Base-by-base conservation (phyloP, 805 yeast genomes). In the Teunomyces lycoperdinae region DNA sequence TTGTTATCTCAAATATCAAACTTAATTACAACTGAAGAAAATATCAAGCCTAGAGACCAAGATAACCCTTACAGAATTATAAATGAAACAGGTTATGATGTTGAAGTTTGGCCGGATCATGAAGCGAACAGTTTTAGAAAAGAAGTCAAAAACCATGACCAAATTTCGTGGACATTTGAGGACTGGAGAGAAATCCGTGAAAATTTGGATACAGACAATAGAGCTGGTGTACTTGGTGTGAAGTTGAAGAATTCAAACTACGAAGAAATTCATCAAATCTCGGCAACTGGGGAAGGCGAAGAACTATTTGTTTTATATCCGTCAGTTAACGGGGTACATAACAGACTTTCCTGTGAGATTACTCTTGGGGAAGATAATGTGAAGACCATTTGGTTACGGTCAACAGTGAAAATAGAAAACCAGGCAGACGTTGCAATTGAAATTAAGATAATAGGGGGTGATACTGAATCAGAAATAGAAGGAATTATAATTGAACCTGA, bases 131-230 rank as follows among this genome's bases (percentile, higher is more conserved):
- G 60, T 24, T 49, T 58, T 29, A 54, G 64, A 47, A 71, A 76
- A 0, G 33, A 57, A 0, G 60, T 87, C 11, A 64, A 70, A 34
- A 73, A 81, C 44, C 78, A 79, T 1, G 80, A 78, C 4, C 64
- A 66, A 3, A 62, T 80, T 4, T 85, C 88, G 0, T 94, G 98
- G 97, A 83, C 90, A 35, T 95, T 95, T 70, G 96, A 91, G 58
- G 97, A 92, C 61, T 94, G 98, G 97, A 76, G 88, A 51, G 76
- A 77, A 28, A 79, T 90, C 20, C 83, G 99, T 64, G 96, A 92
- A 59, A 81, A 83, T 47, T 69, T 91, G 47, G 84, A 80, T 51
- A 79, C 85, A 3, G 85, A 85, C 47, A 80, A 77, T 36, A 79
- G 77, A 14, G 74, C 73, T n/a, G 84, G 82, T 41, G 69, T 76